Evolutionary conservation across 768 basidiomycete genomes (phyloP), one percentile per base, ranked within the genome.

Genomic region (Termitomyces sp.): DNA sequence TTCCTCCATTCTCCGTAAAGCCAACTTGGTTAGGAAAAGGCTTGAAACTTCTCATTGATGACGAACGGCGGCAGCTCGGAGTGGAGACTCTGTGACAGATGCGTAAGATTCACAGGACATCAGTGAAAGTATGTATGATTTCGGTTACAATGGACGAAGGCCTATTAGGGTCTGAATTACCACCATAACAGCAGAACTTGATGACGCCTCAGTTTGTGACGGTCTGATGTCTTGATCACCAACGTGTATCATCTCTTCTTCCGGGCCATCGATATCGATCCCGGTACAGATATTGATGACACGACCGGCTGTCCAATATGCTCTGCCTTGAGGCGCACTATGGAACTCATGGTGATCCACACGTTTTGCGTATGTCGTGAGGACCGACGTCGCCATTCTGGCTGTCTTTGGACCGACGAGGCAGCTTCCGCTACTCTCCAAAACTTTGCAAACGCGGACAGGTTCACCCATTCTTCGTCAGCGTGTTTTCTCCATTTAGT

Each of bases 11-110:
- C 16, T 47, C 52, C 27, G 14, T 42, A n/a, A 44, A 55, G 50
- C 66, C 67, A 5, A 57, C 43, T n/a, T 68, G 70, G 70, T 53
- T 65, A 12, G 81, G 78, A 8, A 76, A 70, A 25, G 78, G 83
- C 3, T 67, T 90, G 41, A 72, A 71, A 12, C 67, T 91, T 25
- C 68, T 73, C 17, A 76, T 92, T 34, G 82, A 83, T 59, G 73
- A 79, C 57, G 67, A 73, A 14, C 78, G 89, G 59, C 71, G 76
- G 35, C 68, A 86, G 17, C 61, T 81, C 5, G 59, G 65, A 7
- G 72, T 72, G 10, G 66, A 71, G 47, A 61, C 50, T 21, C 83
- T 83, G 65, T 87, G 67, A 64, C 23, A 9, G 21, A 32, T 44
- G 3, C 1, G 35, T 5, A 1, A 50, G 17, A 27, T 34, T 42